These are phyloP conservation scores for Coniochaeta prunicola DNA, from an alignment of 2,329 filamentous ascomycete species.

Conservation along the genomic window DNA sequence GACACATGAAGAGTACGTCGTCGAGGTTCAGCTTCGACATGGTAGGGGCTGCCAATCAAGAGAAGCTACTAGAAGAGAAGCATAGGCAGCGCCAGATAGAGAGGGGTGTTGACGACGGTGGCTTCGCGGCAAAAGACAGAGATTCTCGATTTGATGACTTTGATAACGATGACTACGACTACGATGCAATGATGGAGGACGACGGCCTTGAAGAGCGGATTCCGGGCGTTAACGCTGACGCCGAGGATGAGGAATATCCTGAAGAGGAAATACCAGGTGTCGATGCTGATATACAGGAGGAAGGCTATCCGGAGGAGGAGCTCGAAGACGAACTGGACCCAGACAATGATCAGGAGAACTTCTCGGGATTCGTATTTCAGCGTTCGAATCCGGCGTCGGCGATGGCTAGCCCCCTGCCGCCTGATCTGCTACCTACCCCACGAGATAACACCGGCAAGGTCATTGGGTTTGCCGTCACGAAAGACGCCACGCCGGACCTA, in stretches of 20 bases:
- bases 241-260: conserved; percentile 36
- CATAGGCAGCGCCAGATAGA: conserved; percentile 62
- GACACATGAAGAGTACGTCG: conserved; percentile 68
- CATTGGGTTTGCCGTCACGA: conserved; percentile 50
- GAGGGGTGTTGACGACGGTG: conserved; percentile 38
- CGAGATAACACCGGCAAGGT: conserved; percentile 46
- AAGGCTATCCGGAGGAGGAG: conserved; percentile 27
- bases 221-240: conserved; percentile 42
- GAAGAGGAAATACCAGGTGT: conserved; percentile 54
- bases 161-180: conserved; percentile 53
- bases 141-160: conserved; percentile 55
- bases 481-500: conserved; percentile 30
- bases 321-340: conserved; percentile 31
- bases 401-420: conserved; percentile 40
- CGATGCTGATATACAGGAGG: conserved; percentile 30
- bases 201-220: conserved; percentile 62
- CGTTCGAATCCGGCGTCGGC: conserved; percentile 44
- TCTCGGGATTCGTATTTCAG: conserved; percentile 52
- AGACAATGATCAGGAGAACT: conserved; percentile 52
- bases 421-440: conserved; percentile 42
- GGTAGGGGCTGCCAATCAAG: conserved; percentile 59
- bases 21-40: conserved; percentile 80
- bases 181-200: conserved; percentile 58
- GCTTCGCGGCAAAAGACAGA: conserved; percentile 20
- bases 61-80: conserved; percentile 65